Base-by-base conservation (phyloP, 2,329 filamentous ascomycete genomes). In the Neofusicoccum umdonicola region DNA sequence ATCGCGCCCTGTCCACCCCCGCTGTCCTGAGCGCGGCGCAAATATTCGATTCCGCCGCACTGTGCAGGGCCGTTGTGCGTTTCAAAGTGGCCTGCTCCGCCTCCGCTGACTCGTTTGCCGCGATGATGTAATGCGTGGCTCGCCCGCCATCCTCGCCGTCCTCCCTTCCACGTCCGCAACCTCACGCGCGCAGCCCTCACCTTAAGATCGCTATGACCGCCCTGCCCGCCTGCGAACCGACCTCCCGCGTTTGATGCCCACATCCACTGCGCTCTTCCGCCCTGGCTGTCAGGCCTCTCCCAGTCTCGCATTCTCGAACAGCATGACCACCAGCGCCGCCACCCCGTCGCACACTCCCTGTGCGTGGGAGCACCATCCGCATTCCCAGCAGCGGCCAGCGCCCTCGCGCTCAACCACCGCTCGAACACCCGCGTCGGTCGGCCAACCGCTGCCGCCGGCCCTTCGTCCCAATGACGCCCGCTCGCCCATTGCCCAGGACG, bases 401-500 rank as follows among this genome's bases (percentile, higher is more conserved):
- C 70, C 72, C 37, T 74, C 71, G 67, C 70, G 67, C 65, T 67
- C 70, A 19, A 66, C 65, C 44, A 56, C 62, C 15, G 31, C 72
- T 15, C 68, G 71, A 35, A 74, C 71, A 45, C 69, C 73, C 27
- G 64, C 66, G 42, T 66, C 69, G 35, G 64, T 67, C 37, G 65
- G 65, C 58, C 65, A 66, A 48, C 66, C 72, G 13, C 67, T 71
- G 4, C 67, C 73, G n/a, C 72, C 76, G 35, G 13, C 47, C 17
- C 69, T 71, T 41, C 52, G 50, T 15, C 69, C 72, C 64, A 74
- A 74, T 44, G 68, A 75, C n/a, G 66, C 71, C 44, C 75, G 73
- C 64, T 72, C 74, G 4, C 74, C 75, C 12, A 68, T 72, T 31
- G 65, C 66, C 44, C 74, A 76, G 52, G 69, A 72, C n/a, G 70